These are phyloP conservation scores for Podaxis rugospora DNA, from an alignment of 768 basidiomycete genomes.

Conservation along the genomic window DNA sequence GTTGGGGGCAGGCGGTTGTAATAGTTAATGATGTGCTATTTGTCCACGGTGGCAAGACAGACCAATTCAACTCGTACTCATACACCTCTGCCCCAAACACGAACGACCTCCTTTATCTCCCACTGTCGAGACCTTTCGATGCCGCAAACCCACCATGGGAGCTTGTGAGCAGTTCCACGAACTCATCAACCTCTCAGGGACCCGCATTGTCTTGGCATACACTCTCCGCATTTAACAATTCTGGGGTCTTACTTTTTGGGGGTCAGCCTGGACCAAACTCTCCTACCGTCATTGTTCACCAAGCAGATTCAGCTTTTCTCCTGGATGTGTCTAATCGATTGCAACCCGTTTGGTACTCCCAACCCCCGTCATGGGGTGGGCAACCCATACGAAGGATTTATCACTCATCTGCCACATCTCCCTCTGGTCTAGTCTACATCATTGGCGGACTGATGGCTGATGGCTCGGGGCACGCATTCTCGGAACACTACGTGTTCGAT, in stretches of 20 bases:
- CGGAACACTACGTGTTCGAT: constrained; percentile 63
- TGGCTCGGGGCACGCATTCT: constrained; percentile 60
- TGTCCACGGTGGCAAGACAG: constrained; percentile 80
- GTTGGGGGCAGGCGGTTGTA: constrained; percentile 81
- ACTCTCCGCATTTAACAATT: constrained; percentile 57
- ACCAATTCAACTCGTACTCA: constrained; percentile 59
- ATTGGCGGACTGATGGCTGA: constrained; percentile 83
- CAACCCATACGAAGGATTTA: constrained; percentile 77
- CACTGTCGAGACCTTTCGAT: constrained; percentile 56
- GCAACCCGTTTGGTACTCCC: constrained; percentile 40
- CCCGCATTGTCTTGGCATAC: constrained; percentile 80
- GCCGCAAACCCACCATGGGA: constrained; percentile 67
- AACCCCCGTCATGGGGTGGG: constrained; percentile 49
- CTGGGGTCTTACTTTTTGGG: constrained; percentile 63
- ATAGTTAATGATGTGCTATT: constrained; percentile 56
- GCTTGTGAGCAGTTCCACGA: constrained; percentile 44
- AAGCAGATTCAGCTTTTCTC: constrained; percentile 59
- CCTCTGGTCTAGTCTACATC: constrained; percentile 55
- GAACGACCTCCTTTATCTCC: constrained; percentile 67
- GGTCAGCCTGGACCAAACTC: constrained; percentile 67
- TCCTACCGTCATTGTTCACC: constrained; percentile 40
- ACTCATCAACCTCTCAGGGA: constrained; percentile 40
- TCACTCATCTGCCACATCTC: constrained; percentile 54
- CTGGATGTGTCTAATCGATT: constrained; percentile 38
- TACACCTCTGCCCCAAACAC: constrained; percentile 74